Evolutionary conservation across 148 eudicot species (phyloP), one percentile per base, ranked within the genome.

Genomic region (Diospyros kaki): DNA sequence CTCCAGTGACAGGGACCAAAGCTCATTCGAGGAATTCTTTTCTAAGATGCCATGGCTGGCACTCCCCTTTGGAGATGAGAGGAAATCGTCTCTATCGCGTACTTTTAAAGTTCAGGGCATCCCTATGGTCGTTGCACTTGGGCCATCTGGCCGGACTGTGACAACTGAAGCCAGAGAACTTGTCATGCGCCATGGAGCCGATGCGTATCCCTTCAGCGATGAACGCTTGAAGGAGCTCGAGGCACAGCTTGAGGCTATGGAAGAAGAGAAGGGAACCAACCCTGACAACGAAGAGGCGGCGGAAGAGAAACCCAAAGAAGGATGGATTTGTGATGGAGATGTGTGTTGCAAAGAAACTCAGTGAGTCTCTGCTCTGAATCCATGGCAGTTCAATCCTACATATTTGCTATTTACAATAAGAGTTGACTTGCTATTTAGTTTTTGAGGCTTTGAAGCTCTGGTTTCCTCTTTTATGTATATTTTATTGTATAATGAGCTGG

Each of bases 131-230:
- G 86, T 86, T 5, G 84, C 88, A 40, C 73, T 86, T 1, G 85
- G 86, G 15, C 85, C 88, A 54, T 65, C 77, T 11, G 92, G 92
- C 9, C 64, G 71, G 69, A 84, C 89, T 1, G 65, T 88, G 51
- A 75, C 89, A 3, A 83, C 85, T 41, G 82, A 83, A 48, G 78
- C 89, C 51, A 67, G 84, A 58, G 15, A 77, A 2, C 86, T 86
- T 41, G 53, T 86, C 64, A 74, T 18, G 72, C 73, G 62, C 61
- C 77, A 88, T 66, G 88, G 92, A 17, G 84, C 86, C 3, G 77
- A 84, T 80, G 89, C 83, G 10, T 88, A 84, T 76, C 92, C 92
- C 46, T 88, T 86, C 74, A 86, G 88, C 9, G 89, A 83, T 39
- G 88, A 81, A 3, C 85, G 74, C 56, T 66, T 86, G 58, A 74